Conservation (phyloP, 306 rosid genomes). For the Calophaca sinica region DNA sequence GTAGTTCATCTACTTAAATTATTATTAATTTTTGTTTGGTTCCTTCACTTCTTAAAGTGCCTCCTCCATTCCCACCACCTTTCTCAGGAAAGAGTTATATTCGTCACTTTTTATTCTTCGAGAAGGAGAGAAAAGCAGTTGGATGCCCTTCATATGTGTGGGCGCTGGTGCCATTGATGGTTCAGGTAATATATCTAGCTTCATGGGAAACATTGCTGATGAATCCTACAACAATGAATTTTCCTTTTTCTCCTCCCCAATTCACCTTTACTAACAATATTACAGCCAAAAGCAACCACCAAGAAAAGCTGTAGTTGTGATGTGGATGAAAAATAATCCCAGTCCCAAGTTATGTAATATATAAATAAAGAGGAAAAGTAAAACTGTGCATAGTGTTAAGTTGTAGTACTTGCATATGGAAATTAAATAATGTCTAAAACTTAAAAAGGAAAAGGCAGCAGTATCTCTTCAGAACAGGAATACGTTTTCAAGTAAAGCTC, state of each 20-base stretch:
- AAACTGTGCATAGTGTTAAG: background rate
- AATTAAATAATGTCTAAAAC: background rate
- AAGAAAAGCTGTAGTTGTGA: background rate
- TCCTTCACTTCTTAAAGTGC: conserved; percentile 83
- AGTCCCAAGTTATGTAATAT: conserved; percentile 24
- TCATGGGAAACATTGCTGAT: conserved; percentile 36
- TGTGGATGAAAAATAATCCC: conserved; percentile 18
- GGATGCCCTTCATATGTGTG: conserved; percentile 87
- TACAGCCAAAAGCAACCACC: conserved; percentile 27
- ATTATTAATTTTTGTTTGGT: conserved; percentile 51
- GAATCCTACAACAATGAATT: conserved; percentile 36
- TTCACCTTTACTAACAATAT: conserved; percentile 12
- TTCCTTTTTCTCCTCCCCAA: conserved; percentile 8
- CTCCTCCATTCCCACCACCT: conserved; percentile 93
- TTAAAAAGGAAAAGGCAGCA: conserved; percentile 25
- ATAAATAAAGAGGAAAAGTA: background rate
- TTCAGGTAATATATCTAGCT: conserved; percentile 71
- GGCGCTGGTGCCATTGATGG: conserved; percentile 57
- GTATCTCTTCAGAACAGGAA: conserved; percentile 2
- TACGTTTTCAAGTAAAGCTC: background rate
- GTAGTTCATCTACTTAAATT: conserved; percentile 42
- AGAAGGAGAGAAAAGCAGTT: conserved; percentile 70
- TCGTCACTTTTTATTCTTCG: conserved; percentile 62
- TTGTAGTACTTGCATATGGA: conserved; percentile 9
- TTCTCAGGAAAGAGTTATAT: conserved; percentile 85